These are phyloP conservation scores for Luvunga scandens DNA, from an alignment of 345 rosid genomes.

Conservation along the genomic window DNA sequence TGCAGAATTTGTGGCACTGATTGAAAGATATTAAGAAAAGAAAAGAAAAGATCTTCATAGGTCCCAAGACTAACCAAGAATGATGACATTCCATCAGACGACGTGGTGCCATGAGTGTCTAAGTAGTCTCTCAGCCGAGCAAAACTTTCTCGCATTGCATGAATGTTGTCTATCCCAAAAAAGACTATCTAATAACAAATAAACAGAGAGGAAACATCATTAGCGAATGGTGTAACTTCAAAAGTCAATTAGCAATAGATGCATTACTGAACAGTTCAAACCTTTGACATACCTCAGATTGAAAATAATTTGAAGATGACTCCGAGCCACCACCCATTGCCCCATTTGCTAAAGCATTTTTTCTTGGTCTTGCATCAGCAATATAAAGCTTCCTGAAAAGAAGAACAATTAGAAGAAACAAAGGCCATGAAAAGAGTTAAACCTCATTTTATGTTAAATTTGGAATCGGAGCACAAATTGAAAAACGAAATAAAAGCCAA, in stretches of 20 bases:
- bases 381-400: slow-evolving; percentile 83
- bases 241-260: slow-evolving; percentile 21
- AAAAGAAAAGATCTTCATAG: not conserved
- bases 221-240: slow-evolving; percentile 9
- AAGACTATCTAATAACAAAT: slow-evolving; percentile 67
- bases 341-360: slow-evolving; percentile 98
- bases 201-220: slow-evolving; percentile 16
- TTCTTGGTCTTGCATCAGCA: slow-evolving; percentile 97
- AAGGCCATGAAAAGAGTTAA: not conserved
- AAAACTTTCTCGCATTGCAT: slow-evolving; percentile 98
- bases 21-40: not conserved
- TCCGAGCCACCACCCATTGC: slow-evolving; percentile 99
- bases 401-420: slow-evolving; percentile 10
- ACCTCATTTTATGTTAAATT: not conserved
- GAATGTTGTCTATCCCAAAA: slow-evolving; percentile 98
- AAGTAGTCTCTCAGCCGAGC: slow-evolving; percentile 92
- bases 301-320: slow-evolving; percentile 90
- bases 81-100: slow-evolving; percentile 97
- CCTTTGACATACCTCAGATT: slow-evolving; percentile 76
- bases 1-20: not conserved
- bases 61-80: slow-evolving; percentile 64
- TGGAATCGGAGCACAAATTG: not conserved
- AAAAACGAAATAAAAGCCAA: not conserved
- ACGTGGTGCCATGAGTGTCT: slow-evolving; percentile 90
- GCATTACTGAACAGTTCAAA: slow-evolving; percentile 21